Base-by-base conservation (phyloP, 1,139 yeast species). In the Yamadazyma mexicana region DNA sequence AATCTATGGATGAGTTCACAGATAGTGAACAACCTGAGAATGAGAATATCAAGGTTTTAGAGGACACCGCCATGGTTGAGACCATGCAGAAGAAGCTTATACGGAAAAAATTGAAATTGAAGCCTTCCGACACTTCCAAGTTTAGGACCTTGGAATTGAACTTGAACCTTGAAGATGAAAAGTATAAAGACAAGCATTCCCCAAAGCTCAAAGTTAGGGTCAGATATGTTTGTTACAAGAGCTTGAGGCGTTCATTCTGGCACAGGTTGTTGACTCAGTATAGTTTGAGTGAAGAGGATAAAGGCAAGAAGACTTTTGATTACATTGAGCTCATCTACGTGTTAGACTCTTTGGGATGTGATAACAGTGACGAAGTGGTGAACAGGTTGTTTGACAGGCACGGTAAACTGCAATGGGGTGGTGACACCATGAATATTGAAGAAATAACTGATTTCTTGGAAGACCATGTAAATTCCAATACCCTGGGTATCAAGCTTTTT, bases 211-310 rank as follows among this genome's bases (percentile, higher is more conserved):
- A 75, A 38, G 59, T 88, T 10, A 66, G 82, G 31, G 83, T 83
- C 7, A 70, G 85, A 40, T 87, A 82, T 54, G 78, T 83, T 45
- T 79, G 92, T 0, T 88, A 88, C 55, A 72, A 71, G 0, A 73
- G 69, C 3, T 66, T 89, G 40, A 71, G 92, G 44, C 77, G 76
- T 47, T 79, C 81, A 40, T 77, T 89, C 49, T 88, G 96, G 95
- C 62, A 71, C 27, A 71, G 79, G 5, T 65, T 87, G 15, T 67
- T 87, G 22, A 70, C 70, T 17, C 79, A 78, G 42, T 85, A 76
- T 53, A 52, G 54, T 37, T 37, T 51, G 12, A 55, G 50, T 33
- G 75, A 66, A 20, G 62, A 62, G 2, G 57, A 61, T 3, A 49
- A 51, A 7, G 28, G 12, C 6, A 30, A 30, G 11, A 43, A 40